phyloP scores from a whole-genome alignment of 805 yeast species.

The Saturnispora besseyi region DNA sequence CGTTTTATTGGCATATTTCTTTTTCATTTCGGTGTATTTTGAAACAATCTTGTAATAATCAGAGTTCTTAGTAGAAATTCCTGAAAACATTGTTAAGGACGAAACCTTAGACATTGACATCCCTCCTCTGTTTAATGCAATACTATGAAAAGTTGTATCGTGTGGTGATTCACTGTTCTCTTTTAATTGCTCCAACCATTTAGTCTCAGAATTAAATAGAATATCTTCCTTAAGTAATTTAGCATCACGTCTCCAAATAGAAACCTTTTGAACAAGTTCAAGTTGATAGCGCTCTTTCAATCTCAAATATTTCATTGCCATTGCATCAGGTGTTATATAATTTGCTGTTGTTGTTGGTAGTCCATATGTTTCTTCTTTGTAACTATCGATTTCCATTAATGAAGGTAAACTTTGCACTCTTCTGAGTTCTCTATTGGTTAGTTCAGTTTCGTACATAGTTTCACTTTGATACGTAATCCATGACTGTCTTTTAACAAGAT shows the following conservation, averaged over 20 bases:
- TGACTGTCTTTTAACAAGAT: background rate
- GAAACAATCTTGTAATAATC: constrained; percentile 15
- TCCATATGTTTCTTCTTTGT: constrained; percentile 4
- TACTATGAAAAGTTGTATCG: background rate
- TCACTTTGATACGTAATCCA: constrained; percentile 8
- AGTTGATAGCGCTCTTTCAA: constrained; percentile 10
- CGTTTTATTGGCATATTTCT: constrained; percentile 40
- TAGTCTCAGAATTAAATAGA: constrained; percentile 1
- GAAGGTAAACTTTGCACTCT: constrained; percentile 5
- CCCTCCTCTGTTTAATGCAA: constrained; percentile 1
- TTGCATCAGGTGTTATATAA: constrained; percentile 14
- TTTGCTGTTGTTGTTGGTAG: constrained; percentile 3
- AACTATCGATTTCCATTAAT: background rate
- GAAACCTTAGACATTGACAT: constrained; percentile 2
- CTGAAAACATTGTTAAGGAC: background rate
- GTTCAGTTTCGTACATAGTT: constrained; percentile 2
- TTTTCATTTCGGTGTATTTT: constrained; percentile 23
- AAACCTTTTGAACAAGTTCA: constrained; percentile 8
- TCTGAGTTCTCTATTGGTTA: background rate
- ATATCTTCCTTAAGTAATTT: background rate
- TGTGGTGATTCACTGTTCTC: background rate
- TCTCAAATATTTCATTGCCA: constrained; percentile 12
- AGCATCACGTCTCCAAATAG: constrained; percentile 4
- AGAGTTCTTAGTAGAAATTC: background rate
- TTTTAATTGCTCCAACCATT: constrained; percentile 2